Evolutionary conservation across 306 rosid genomes (phyloP).

Genomic region (Gastrolobium villosum): DNA sequence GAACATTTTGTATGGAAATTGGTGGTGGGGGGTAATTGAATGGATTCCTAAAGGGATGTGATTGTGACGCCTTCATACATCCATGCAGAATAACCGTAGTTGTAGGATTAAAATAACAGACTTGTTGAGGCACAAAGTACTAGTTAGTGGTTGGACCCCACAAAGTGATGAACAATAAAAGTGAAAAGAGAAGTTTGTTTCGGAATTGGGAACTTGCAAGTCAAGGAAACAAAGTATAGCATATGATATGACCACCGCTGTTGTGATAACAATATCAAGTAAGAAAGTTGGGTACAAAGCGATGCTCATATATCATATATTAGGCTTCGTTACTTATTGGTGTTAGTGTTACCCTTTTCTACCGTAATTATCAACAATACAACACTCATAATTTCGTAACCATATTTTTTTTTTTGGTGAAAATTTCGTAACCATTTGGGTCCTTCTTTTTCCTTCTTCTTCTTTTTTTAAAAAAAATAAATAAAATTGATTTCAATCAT

Average conservation of each 20-base stretch:
- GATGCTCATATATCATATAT: background rate
- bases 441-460: no score
- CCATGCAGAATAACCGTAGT: slow-evolving; percentile 23
- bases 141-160: slow-evolving; percentile 32
- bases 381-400: background rate
- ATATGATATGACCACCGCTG: background rate
- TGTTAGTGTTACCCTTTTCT: background rate
- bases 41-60: slow-evolving; percentile 24
- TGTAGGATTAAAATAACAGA: slow-evolving; percentile 20
- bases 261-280: background rate
- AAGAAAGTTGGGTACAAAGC: background rate
- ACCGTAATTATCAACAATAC: background rate
- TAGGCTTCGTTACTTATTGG: background rate
- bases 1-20: background rate
- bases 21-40: slow-evolving; percentile 17
- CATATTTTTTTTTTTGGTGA: no score
- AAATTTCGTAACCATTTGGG: background rate
- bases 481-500: background rate
- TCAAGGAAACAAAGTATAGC: slow-evolving; percentile 12
- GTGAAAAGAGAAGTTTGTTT: slow-evolving; percentile 35
- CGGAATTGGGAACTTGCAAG: background rate
- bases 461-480: no score
- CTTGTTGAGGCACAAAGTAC: background rate
- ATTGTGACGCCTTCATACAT: slow-evolving; percentile 11
- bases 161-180: slow-evolving; percentile 33